A percentile compares a stretch with the other conserved stretches of the same genome.
These are phyloP conservation scores for Debaryomyces psychrophilus DNA, from an alignment of 1,139 yeast species.

Conservation along the genomic window DNA sequence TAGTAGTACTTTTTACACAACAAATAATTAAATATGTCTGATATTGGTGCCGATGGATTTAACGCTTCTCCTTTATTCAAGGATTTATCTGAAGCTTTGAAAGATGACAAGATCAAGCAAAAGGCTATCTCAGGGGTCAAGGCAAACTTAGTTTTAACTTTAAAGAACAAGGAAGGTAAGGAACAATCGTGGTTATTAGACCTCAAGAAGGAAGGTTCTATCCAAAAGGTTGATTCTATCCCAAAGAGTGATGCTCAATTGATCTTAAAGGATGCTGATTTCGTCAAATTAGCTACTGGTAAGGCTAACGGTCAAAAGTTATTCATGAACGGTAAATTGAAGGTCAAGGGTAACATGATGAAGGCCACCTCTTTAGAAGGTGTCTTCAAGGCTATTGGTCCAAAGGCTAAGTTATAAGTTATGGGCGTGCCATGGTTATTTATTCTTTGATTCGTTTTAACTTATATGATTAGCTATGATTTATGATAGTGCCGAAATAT, in stretches of 20 bases:
- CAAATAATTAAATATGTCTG: constrained; percentile 31
- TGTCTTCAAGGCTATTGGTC: constrained; percentile 68
- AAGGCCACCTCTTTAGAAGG: constrained; percentile 81
- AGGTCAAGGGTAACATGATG: constrained; percentile 88
- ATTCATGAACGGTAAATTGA: constrained; percentile 81
- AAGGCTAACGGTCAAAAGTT: constrained; percentile 84
- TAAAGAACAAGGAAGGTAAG: constrained; percentile 69
- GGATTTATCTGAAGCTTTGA: constrained; percentile 44
- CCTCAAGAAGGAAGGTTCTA: constrained; percentile 63
- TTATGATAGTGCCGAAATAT: constrained; percentile 1
- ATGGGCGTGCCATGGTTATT: background rate
- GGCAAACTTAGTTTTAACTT: constrained; percentile 67
- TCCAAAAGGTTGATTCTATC: constrained; percentile 52
- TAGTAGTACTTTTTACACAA: background rate
- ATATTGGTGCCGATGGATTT: constrained; percentile 50
- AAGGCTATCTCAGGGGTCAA: constrained; percentile 56
- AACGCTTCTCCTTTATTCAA: constrained; percentile 51
- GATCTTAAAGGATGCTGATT: constrained; percentile 63
- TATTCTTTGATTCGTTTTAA: constrained; percentile 1
- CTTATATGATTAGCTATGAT: constrained; percentile 1
- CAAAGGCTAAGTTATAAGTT: constrained; percentile 50
- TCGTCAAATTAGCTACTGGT: constrained; percentile 71
- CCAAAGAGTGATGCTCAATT: constrained; percentile 70
- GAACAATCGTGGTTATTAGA: constrained; percentile 72
- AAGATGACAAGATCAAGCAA: constrained; percentile 41